These are phyloP conservation scores for Rubia peregrina DNA, from an alignment of 305 asterid species.

Conservation along the genomic window DNA sequence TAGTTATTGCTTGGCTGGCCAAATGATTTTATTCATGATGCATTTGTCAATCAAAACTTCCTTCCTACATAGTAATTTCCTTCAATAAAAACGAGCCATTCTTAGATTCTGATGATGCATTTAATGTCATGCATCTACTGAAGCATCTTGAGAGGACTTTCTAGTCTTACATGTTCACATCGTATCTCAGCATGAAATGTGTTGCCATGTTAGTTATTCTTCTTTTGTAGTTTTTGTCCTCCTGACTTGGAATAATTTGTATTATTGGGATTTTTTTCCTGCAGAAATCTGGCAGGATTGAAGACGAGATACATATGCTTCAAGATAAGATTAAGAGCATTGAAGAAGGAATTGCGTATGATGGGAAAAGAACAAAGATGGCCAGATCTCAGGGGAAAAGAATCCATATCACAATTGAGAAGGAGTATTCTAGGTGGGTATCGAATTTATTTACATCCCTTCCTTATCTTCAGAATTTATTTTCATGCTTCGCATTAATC, in stretches of 20 bases:
- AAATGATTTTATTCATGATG: not conserved
- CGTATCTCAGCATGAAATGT: not conserved
- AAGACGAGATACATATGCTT: conserved; percentile 68
- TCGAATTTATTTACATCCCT: conserved; percentile 4
- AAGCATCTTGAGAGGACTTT: not conserved
- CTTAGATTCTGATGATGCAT: not conserved
- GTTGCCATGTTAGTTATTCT: not conserved
- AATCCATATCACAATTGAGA: conserved; percentile 61
- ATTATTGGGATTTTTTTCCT: conserved; percentile 5
- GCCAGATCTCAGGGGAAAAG: conserved; percentile 92
- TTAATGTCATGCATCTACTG: not conserved
- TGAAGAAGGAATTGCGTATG: conserved; percentile 61
- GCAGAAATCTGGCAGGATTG: conserved; percentile 79
- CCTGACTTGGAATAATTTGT: not conserved
- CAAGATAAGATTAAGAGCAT: conserved; percentile 51
- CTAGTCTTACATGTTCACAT: not conserved
- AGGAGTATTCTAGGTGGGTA: conserved; percentile 73
- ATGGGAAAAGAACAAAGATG: conserved; percentile 62
- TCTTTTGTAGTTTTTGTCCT: not conserved
- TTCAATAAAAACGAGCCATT: not conserved
- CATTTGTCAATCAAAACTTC: not conserved
- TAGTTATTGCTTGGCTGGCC: not conserved
- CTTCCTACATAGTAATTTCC: not conserved
- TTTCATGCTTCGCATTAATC: conserved; percentile 9
- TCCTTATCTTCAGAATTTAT: not conserved